These are phyloP conservation scores for Rhytidiadelphus loreus DNA, from an alignment of 225 moss, liverwort and hornwort genomes.

Conservation along the genomic window DNA sequence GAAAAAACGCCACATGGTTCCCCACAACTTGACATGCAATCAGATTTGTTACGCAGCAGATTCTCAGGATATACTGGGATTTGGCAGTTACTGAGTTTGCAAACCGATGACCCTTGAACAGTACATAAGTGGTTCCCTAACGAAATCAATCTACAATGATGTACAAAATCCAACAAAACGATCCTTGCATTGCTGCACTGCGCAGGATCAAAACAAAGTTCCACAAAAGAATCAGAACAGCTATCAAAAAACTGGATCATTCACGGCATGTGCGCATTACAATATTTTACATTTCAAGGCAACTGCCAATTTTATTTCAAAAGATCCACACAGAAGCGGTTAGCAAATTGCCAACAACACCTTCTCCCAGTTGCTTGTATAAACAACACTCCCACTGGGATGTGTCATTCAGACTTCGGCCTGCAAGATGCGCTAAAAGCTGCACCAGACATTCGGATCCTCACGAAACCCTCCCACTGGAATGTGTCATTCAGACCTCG, in stretches of 20 bases:
- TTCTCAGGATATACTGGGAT: neutral
- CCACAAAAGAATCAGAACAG: neutral
- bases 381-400: neutral
- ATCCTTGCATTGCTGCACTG: neutral
- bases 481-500: neutral
- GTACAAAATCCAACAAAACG: neutral
- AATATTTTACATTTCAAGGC: neutral
- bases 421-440: neutral
- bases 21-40: neutral
- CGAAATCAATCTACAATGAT: neutral
- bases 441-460: neutral
- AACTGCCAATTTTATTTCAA: conserved; percentile 11
- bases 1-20: neutral
- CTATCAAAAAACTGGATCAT: neutral
- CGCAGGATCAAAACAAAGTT: neutral
- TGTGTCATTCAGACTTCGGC: neutral
- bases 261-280: neutral
- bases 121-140: too few species aligned
- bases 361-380: neutral
- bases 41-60: neutral
- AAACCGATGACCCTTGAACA: neutral
- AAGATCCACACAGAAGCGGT: neutral
- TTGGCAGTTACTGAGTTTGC: neutral
- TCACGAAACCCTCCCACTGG: neutral
- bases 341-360: neutral